Conservation (phyloP, 306 rosid species). For the Cicer pinnatifidum region DNA sequence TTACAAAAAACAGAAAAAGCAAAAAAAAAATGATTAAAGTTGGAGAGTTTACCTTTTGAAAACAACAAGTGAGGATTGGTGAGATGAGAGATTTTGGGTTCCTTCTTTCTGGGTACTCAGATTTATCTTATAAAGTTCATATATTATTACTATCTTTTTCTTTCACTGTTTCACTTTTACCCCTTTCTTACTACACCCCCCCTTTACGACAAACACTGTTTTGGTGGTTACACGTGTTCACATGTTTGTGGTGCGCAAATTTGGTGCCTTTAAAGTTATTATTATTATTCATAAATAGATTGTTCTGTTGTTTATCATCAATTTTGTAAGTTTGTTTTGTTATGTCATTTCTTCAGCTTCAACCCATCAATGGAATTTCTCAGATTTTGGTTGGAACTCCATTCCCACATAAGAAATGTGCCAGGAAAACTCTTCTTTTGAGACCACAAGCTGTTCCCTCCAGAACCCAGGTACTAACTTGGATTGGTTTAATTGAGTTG, state of each 20-base stretch:
- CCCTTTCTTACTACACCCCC: constrained; percentile 19
- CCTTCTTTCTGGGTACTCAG: constrained; percentile 31
- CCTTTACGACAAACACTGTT: constrained; percentile 30
- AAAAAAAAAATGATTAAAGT: neutral
- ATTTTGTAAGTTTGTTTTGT: constrained; percentile 12
- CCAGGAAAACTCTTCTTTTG: constrained; percentile 43
- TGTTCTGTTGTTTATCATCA: neutral
- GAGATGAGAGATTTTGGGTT: neutral
- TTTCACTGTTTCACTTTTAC: constrained; percentile 30
- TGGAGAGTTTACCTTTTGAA: constrained; percentile 45
- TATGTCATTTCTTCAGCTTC: constrained; percentile 68
- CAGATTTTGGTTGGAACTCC: constrained; percentile 42
- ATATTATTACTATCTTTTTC: neutral
- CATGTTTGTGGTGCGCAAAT: constrained; percentile 60
- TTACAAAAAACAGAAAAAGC: no score
- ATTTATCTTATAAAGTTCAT: constrained; percentile 50
- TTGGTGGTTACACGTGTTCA: constrained; percentile 70
- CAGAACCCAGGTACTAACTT: constrained; percentile 69
- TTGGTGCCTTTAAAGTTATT: constrained; percentile 7
- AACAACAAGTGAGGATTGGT: constrained; percentile 26
- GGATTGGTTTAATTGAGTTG: no score
- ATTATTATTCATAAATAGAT: constrained; percentile 36
- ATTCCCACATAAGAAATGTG: constrained; percentile 46
- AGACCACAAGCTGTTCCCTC: constrained; percentile 68
- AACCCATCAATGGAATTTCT: constrained; percentile 53